Base-by-base conservation (phyloP, 2,329 filamentous ascomycete genomes). In the Blastomyces percursus region DNA sequence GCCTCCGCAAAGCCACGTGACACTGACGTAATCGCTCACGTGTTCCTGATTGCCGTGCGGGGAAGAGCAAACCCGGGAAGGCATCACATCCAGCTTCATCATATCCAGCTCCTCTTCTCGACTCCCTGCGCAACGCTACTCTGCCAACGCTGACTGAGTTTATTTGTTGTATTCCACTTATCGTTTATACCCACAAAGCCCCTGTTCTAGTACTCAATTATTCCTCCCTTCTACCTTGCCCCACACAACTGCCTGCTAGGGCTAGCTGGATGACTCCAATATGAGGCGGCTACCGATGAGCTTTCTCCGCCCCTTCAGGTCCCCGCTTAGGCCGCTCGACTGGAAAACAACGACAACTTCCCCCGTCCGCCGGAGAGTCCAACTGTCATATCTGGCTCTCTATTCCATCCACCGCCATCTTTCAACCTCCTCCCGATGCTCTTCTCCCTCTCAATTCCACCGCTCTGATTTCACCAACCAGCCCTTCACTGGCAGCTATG, bases 401-500 rank as follows among this genome's bases (percentile, higher is more conserved):
- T 75, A 70, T 42, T 69, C 68, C 44, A 69, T 75, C 58, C 64
- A 64, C 50, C 71, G 69, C 30, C 66, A 62, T 35, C 66, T 77
- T 63, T 73, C 74, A 35, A 69, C 71, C 14, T 73, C 71, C 35
- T 70, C 74, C 54, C 67, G 74, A 58, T 65, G 68, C 54, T 79
- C 79, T 3, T 76, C 70, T 1, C 42, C 57, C 2, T 80, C 79
- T 30, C 77, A 81, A 64, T 86, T 84, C 67, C 78, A 80, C 67
- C 81, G 84, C 48, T 84, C 83, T 9, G 84, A 87, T 73, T 87
- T 87, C 66, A 80, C 81, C 62, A 82, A 80, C 60, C 84, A 86
- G 69, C 82, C 82, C 21, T 88, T 81, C 71, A 84, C 84, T 9
- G 79, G 81, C 52, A 80, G 79, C 65, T 88, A 88, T 75, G 86